phyloP scores from a whole-genome alignment of 2,329 filamentous ascomycete genomes.

The Ramularia endophylla region DNA sequence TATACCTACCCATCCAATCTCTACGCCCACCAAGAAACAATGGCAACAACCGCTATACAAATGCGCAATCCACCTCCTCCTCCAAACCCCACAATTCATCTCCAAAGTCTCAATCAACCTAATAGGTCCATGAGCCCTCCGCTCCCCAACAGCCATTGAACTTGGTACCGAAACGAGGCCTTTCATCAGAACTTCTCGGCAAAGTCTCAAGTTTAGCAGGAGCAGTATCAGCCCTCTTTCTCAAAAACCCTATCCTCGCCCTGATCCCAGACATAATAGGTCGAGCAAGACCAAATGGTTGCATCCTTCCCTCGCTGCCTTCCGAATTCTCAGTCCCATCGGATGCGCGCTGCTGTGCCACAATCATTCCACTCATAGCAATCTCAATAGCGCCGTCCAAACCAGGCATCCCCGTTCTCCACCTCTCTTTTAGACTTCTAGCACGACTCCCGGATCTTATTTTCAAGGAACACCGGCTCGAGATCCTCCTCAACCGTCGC shows the following conservation, averaged over 20 bases:
- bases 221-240: slow-evolving; percentile 20
- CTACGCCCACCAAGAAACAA: background rate
- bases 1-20: slow-evolving; percentile 5
- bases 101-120: slow-evolving; percentile 2
- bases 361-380: background rate
- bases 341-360: too few species aligned
- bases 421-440: slow-evolving; percentile 8
- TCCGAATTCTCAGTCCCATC: too few species aligned
- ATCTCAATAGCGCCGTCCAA: too few species aligned
- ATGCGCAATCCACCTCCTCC: slow-evolving; percentile 4
- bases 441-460: too few species aligned
- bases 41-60: background rate
- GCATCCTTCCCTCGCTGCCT: background rate
- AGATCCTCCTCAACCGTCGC: slow-evolving; percentile 1
- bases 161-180: too few species aligned
- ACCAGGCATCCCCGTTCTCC: slow-evolving; percentile 14
- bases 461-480: too few species aligned
- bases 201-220: slow-evolving; percentile 18
- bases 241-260: slow-evolving; percentile 17
- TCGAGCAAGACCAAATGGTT: slow-evolving; percentile 5
- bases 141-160: too few species aligned
- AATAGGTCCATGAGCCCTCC: slow-evolving; percentile 1
- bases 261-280: slow-evolving; percentile 19
- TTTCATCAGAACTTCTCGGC: background rate
- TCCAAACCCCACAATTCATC: background rate